A percentile compares a stretch with the other conserved stretches of the same genome.
Evolutionary conservation across 108 stramenopile genomes (phyloP).

Genomic region (Phaeodactylum tricornutum): DNA sequence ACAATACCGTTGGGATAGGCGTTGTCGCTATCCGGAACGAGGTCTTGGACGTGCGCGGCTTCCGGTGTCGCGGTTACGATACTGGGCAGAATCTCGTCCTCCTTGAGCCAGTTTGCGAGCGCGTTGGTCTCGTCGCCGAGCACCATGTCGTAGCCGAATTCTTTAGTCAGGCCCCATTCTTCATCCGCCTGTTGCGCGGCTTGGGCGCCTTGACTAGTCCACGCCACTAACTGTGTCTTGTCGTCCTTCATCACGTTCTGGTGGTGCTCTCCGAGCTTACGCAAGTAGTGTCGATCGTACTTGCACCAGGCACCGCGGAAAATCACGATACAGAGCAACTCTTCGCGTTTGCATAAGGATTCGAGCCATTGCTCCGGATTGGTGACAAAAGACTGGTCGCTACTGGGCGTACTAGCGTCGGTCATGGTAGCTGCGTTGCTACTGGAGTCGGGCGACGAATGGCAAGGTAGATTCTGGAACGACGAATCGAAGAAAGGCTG

Average conservation of each 20-base stretch:
- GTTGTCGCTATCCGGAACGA: conserved; percentile 9
- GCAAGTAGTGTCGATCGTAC: conserved; percentile 31
- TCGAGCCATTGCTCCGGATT: conserved; percentile 39
- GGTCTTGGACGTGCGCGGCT: conserved; percentile 11
- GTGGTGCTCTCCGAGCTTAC: conserved; percentile 27
- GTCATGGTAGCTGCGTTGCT: too few species aligned
- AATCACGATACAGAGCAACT: conserved; percentile 28
- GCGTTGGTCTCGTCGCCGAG: conserved; percentile 35
- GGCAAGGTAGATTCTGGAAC: too few species aligned
- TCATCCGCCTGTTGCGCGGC: conserved; percentile 39
- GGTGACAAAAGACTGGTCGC: conserved; percentile 9
- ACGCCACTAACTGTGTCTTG: conserved; percentile 27
- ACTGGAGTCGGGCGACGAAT: too few species aligned
- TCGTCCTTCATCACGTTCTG: conserved; percentile 14
- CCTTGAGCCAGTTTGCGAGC: conserved; percentile 31
- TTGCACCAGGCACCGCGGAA: conserved; percentile 37
- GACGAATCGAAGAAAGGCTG: too few species aligned
- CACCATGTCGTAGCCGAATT: conserved; percentile 19
- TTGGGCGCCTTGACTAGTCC: conserved; percentile 33
- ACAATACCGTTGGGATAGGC: conserved; percentile 37
- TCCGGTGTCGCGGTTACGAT: conserved; percentile 11
- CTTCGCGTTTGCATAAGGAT: conserved; percentile 1
- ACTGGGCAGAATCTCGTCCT: conserved; percentile 20
- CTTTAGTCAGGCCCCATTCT: conserved; percentile 28
- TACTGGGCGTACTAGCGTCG: too few species aligned